A percentile compares a stretch with the other conserved stretches of the same genome.
Conservation (phyloP, 2,329 filamentous ascomycete species). For the Teratosphaeria epicoccoides region DNA sequence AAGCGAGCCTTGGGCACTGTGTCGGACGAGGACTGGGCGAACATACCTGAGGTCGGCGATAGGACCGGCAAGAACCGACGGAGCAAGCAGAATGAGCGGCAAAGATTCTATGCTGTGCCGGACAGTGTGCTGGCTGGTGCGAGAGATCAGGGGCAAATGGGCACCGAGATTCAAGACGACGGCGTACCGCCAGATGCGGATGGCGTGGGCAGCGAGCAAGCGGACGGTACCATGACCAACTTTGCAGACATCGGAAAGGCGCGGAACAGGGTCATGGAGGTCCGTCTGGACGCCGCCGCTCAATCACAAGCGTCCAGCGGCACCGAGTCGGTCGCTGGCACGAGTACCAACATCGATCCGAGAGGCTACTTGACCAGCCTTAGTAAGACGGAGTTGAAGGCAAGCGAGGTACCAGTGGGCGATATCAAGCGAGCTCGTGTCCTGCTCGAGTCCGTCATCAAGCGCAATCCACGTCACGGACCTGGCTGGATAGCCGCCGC, state of each 20-base stretch:
- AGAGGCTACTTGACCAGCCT: slow-evolving; percentile 93
- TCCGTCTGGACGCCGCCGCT: slow-evolving; percentile 83
- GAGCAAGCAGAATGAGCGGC: slow-evolving; percentile 65
- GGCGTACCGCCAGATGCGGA: slow-evolving; percentile 35
- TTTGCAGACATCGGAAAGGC: slow-evolving; percentile 96
- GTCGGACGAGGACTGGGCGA: slow-evolving; percentile 93
- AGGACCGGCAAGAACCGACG: slow-evolving; percentile 88
- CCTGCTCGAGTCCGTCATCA: slow-evolving; percentile 90
- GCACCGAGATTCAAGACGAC: slow-evolving; percentile 81
- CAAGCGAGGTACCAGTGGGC: slow-evolving; percentile 74
- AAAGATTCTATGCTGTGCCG: slow-evolving; percentile 85
- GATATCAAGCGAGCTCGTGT: slow-evolving; percentile 91
- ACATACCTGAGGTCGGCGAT: slow-evolving; percentile 88
- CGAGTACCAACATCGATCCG: slow-evolving; percentile 81
- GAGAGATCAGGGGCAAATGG: slow-evolving; percentile 67
- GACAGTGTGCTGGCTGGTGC: slow-evolving; percentile 90
- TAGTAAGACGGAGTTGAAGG: slow-evolving; percentile 67
- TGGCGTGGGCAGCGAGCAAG: slow-evolving; percentile 37
- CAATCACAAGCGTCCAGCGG: slow-evolving; percentile 45
- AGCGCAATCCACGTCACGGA: slow-evolving; percentile 89
- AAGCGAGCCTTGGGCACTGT: slow-evolving; percentile 83
- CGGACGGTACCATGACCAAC: slow-evolving; percentile 89
- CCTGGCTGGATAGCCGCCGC: slow-evolving; percentile 94
- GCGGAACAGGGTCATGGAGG: slow-evolving; percentile 88
- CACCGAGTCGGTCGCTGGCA: slow-evolving; percentile 62